A percentile compares a stretch with the other conserved stretches of the same genome.
Conservation (phyloP, 768 basidiomycete species). For the Boletus reticulatus region DNA sequence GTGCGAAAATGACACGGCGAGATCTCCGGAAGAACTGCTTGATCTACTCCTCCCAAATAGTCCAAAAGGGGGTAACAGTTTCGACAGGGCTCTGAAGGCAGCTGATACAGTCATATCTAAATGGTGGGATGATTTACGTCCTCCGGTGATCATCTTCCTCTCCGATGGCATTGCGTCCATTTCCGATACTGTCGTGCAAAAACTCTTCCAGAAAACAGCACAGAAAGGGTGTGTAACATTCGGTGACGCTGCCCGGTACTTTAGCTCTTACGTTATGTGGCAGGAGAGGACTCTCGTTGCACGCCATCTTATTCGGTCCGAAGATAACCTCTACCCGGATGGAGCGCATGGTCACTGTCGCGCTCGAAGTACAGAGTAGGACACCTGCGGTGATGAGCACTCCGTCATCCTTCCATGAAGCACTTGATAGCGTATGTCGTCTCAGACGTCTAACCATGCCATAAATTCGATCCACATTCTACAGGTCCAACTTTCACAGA, state of each 20-base stretch:
- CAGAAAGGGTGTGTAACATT: conserved; percentile 38
- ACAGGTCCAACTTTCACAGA: conserved; percentile 50
- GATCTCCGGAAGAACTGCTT: conserved; percentile 45
- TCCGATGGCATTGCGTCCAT: conserved; percentile 51
- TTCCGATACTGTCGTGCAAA: conserved; percentile 32
- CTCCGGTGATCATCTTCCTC: conserved; percentile 54
- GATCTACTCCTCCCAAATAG: conserved; percentile 32
- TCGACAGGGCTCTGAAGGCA: conserved; percentile 37
- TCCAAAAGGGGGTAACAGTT: conserved; percentile 43
- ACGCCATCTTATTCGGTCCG: conserved; percentile 54
- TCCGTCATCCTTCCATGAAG: conserved; percentile 47
- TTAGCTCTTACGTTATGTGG: background rate
- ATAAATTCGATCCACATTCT: background rate
- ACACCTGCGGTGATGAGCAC: conserved; percentile 26
- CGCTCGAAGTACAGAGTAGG: conserved; percentile 42
- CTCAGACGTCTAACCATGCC: background rate
- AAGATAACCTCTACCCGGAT: conserved; percentile 26
- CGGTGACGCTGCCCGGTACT: background rate
- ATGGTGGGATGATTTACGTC: conserved; percentile 44
- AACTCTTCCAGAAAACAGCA: conserved; percentile 37
- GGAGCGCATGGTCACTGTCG: conserved; percentile 47
- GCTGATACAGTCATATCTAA: conserved; percentile 38
- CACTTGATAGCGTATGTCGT: conserved; percentile 45
- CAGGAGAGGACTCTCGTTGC: conserved; percentile 56
- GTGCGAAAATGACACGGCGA: conserved; percentile 43